Base-by-base conservation (phyloP, 2,329 filamentous ascomycete genomes). In the Hortaea werneckii region DNA sequence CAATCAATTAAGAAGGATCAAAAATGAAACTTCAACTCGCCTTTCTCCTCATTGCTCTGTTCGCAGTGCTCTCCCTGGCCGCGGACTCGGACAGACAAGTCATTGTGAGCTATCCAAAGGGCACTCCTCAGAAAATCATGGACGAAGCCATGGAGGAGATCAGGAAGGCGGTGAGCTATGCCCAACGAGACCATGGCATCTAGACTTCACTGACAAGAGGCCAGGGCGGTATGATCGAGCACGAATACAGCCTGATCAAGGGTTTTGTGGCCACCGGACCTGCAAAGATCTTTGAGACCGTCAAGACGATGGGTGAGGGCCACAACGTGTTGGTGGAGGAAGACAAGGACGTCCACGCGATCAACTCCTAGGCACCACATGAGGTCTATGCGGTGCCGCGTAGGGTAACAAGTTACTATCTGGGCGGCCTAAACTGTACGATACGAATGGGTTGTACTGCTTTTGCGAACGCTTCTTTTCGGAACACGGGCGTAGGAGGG, bases 91-190 rank as follows among this genome's bases (percentile, higher is more conserved):
- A 81, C 61, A 86, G 87, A 65, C 78, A 79, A 32, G 79, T 94
- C 52, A 81, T 95, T 56, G 74, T 95, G 58, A 86, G 77, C 59
- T 95, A 87, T 61, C 79, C 83, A 26, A 71, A 80, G 43, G 74
- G 78, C 41, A 83, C 80, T 56, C 82, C 87, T 13, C 70, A 83
- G 52, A 74, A 72, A 32, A 70, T 94, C 32, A 65, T 95, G 29
- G 69, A 80, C 20, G 66, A 84, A 46, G 87, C 86, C 39, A 92
- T 83, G 71, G 67, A 82, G 37, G 77, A 78, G 2, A 81, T 95
- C 57, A 67, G 73, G 43, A 72, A 80, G 40, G 81, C 80, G 35
- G 85, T 54, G 12, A 43, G 44, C 43, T 8, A 13, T 20, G 20
- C 20, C 20, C 20, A 20, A 20, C 20, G 20, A 20, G 20, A 20